Percentiles rank a stretch among this genome's conserved stretches.
These are phyloP conservation scores for Uronychia setigera DNA, from an alignment of 73 alveolate species.

Conservation along the genomic window DNA sequence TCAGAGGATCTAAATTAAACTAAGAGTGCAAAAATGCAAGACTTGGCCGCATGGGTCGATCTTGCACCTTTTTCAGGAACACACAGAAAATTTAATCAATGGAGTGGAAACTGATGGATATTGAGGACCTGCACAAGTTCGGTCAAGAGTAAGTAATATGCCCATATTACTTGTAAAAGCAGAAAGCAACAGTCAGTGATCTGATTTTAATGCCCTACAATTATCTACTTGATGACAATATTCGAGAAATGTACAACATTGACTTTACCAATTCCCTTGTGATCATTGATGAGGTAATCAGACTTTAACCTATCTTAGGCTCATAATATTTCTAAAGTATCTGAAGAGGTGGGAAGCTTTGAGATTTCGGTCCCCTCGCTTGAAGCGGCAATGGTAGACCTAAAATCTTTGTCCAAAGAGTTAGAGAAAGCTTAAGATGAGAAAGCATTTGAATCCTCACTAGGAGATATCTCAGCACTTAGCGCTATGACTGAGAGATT, in stretches of 20 bases:
- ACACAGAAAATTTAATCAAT: conserved; percentile 23
- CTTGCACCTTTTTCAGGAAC: conserved; percentile 26
- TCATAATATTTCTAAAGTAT: conserved; percentile 79
- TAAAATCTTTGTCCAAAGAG: conserved; percentile 7
- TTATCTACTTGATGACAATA: conserved; percentile 74
- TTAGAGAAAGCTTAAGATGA: conserved; percentile 5
- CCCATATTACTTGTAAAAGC: conserved; percentile 81
- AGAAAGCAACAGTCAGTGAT: conserved; percentile 62
- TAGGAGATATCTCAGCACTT: conserved; percentile 2
- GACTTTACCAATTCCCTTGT: conserved; percentile 68
- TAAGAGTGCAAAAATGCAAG: conserved; percentile 71
- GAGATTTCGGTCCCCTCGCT: background rate
- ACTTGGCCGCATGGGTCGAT: conserved; percentile 24
- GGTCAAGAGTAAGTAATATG: conserved; percentile 59
- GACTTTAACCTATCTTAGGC: conserved; percentile 6
- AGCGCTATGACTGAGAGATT: conserved; percentile 9
- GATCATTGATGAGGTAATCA: conserved; percentile 82
- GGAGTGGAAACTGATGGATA: conserved; percentile 67
- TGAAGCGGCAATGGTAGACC: conserved; percentile 1
- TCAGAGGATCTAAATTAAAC: conserved; percentile 70
- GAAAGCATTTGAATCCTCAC: conserved; percentile 1
- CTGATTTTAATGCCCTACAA: conserved; percentile 86
- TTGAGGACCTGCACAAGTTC: conserved; percentile 81
- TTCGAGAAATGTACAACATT: conserved; percentile 73
- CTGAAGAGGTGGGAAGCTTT: conserved; percentile 75